A percentile compares a stretch with the other conserved stretches of the same genome.
These are phyloP conservation scores for Closterium sp. DNA, from an alignment of 139 green algal genomes.

Conservation along the genomic window DNA sequence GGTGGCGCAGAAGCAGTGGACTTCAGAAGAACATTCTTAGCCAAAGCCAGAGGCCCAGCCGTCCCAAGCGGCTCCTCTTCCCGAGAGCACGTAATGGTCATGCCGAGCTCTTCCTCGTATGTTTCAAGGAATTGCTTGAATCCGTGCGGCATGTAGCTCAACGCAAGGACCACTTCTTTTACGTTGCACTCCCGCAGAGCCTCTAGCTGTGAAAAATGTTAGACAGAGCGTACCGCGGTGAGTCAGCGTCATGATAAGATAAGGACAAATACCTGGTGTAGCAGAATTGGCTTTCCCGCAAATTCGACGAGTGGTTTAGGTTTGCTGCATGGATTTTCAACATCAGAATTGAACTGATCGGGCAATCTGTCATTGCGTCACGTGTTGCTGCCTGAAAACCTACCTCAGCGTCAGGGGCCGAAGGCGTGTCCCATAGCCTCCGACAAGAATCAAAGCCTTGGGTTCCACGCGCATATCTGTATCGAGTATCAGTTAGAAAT, in stretches of 20 bases:
- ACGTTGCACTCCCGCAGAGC: conserved; percentile 83
- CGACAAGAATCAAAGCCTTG: conserved; percentile 82
- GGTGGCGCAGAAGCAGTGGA: conserved; percentile 44
- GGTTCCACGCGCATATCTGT: background rate
- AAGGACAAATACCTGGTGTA: conserved; percentile 83
- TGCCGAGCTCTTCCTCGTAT: conserved; percentile 88
- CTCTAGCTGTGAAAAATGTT: conserved; percentile 54
- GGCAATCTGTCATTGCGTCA: background rate
- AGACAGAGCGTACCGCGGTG: background rate
- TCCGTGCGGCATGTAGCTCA: conserved; percentile 76
- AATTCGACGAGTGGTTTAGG: conserved; percentile 97
- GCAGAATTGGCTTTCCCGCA: conserved; percentile 96
- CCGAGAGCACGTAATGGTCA: conserved; percentile 79
- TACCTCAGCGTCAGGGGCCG: conserved; percentile 66
- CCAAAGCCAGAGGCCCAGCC: conserved; percentile 86
- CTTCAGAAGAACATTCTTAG: conserved; percentile 78
- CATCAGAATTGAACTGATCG: background rate
- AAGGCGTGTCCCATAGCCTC: conserved; percentile 82
- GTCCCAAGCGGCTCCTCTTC: conserved; percentile 95
- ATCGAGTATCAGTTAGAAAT: background rate
- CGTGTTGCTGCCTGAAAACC: background rate
- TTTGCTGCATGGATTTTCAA: conserved; percentile 22
- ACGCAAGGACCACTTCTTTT: conserved; percentile 90
- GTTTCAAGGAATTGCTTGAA: conserved; percentile 87
- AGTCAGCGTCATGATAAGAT: background rate